Evolutionary conservation across 306 rosid genomes (phyloP), one percentile per base, ranked within the genome.

Genomic region (Parietaria judaica): DNA sequence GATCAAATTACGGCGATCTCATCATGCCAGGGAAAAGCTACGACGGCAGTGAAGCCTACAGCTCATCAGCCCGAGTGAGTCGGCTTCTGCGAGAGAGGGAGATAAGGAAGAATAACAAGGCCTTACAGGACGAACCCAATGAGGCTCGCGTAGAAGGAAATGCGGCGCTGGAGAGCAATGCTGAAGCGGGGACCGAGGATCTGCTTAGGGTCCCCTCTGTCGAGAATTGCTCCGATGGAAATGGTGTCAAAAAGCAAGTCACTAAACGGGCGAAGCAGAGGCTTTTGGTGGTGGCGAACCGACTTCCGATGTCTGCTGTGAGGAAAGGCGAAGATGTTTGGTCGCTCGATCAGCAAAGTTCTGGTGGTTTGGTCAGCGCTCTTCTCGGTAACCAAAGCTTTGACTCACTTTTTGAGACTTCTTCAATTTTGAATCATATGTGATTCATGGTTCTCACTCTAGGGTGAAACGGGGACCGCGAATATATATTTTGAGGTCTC

Each of bases 281-380:
- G 48, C 84, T 92, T 51, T 78, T 89, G 87, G 97, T 89, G 60
- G 97, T 89, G 74, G 97, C 97, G 46, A 89, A 89, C 67, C 79
- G 97, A 78, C 70, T 89, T 63, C 97, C 97, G 3, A 95, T 89
- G 58, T 83, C 95, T n/a, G 97, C 97, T 45, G 74, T 89, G 43
- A 78, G 97, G 75, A 79, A 74, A 77, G 85, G 97, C 47, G 94
- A 81, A 78, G 95, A 86, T 63, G 78, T 83, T 8, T 89, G 97
- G 97, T 81, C 91, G 62, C 66, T 89, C 75, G 97, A 23, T 23
- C 31, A 89, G 66, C 72, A 86, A 14, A 89, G 97, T 72, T 91
- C 85, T 31, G 97, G 97, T 36, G 97, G 97, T 74, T 66, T 89
- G 53, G 97, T 89, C 61, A 89, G 64, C 67, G 97, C 97, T 43